These are phyloP conservation scores for Gaertneriomyces sp. DNA, from an alignment of 192 early-diverging fungal genomes.

Conservation along the genomic window DNA sequence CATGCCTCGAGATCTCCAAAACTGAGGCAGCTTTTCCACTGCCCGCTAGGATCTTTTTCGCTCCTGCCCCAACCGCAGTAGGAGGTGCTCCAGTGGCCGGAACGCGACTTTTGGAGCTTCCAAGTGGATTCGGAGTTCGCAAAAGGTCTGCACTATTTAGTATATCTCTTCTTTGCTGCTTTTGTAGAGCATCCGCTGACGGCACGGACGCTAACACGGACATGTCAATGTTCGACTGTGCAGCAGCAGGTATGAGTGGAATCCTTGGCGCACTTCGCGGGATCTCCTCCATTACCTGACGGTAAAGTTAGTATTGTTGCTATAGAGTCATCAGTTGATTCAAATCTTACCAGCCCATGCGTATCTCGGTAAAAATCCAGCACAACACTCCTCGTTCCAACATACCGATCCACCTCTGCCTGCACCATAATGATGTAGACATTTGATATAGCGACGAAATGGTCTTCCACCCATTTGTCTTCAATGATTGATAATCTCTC, in stretches of 20 bases:
- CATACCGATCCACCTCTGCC: conserved; percentile 52
- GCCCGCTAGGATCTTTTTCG: neutral
- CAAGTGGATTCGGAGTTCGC: too few species aligned
- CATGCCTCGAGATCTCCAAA: conserved; percentile 16
- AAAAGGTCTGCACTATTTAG: conserved; percentile 6
- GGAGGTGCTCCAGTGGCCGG: conserved; percentile 1
- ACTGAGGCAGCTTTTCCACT: conserved; percentile 13
- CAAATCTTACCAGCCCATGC: conserved; percentile 33
- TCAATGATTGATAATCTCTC: conserved; percentile 53
- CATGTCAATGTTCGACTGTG: conserved; percentile 34
- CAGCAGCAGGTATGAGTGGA: conserved; percentile 30
- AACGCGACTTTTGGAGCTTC: neutral
- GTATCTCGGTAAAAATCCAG: conserved; percentile 54
- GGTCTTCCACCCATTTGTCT: conserved; percentile 59
- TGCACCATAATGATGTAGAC: conserved; percentile 57
- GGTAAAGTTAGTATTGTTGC: neutral
- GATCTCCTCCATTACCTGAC: conserved; percentile 21
- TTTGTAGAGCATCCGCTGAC: conserved; percentile 16
- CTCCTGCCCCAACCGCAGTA: neutral
- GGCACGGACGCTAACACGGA: conserved; percentile 14
- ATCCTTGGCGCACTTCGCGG: conserved; percentile 28
- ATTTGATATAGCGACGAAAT: conserved; percentile 50
- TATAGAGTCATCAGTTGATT: neutral
- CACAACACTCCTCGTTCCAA: conserved; percentile 44
- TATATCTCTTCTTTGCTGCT: conserved; percentile 19